Evolutionary conservation across 441 rosid genomes (phyloP), one percentile per base, ranked within the genome.

Genomic region (Syzygium malaccense): DNA sequence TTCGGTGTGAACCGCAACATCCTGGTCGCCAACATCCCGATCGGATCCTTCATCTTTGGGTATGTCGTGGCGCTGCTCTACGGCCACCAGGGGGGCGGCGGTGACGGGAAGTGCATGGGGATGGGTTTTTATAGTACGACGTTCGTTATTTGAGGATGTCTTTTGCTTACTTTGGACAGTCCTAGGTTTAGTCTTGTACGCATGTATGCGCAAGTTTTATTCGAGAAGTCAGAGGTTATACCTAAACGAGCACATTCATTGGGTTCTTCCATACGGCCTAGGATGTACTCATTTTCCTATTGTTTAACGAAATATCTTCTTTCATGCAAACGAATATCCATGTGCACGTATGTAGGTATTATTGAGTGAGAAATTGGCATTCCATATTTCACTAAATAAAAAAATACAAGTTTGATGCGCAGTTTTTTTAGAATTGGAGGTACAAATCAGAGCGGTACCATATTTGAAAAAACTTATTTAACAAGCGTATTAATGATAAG

Each of bases 11-110:
- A 94, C 89, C 93, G 94, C 86, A 94, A 95, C 60, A 89, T 96
- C 19, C 90, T 95, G 49, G 95, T 97, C 7, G 93, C 92, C 6
- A 96, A 93, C 88, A 95, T 97, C 88, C 98, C 98, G 1, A 78
- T 97, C 5, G 97, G 99, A 1, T 95, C 98, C n/a, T 95, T 94
- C 41, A 18, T 91, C 33, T 96, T 94, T 37, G 98, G 99, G 25
- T 93, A 91, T 79, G 33, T 92, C 4, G 97, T 98, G 15, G 97
- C 96, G 26, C 64, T 95, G 41, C 45, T 93, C 51, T 97, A 97
- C 90, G 95, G 49, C 88, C 87, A 87, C 55, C 87, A 91, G 87
- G 91, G 85, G 2, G 30, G 37, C 18, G 28, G 33, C 60, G 91
- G 56, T 15, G 89, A 89, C 20, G 96, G 94, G 18, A 94, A 88